Evolutionary conservation across 2,329 filamentous ascomycete species (phyloP), one percentile per base, ranked within the genome.

Genomic region (Thermochaetoides dissita): DNA sequence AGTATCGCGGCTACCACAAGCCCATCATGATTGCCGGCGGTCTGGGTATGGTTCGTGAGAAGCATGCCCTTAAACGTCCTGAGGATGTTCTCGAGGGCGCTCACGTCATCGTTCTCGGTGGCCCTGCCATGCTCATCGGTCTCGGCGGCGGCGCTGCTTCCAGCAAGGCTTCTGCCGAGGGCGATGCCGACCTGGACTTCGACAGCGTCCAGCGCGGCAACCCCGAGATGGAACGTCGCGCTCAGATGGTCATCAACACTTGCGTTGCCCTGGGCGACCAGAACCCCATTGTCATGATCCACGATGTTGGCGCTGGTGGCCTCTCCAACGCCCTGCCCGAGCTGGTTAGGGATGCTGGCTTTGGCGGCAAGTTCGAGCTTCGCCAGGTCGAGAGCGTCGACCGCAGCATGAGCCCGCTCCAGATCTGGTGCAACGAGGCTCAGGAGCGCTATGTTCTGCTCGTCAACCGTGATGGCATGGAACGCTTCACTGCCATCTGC

Each of bases 1-100:
- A 94, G 51, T 74, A 85, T 56, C 75, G 89, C 52, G 91, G 91
- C 24, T 98, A 94, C 59, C 91, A 96, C 64, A 98, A 98, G 67
- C 91, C 91, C 8, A 95, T 94, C 60, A 94, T 95, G 85, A 86
- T 98, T 64, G 91, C 91, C 48, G 91, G 91, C 57, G 91, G 91
- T 57, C 77, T 96, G 32, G 91, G 91, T 38, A 94, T 84, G 6
- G 89, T 96, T 30, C 70, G 91, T 44, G 89, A 91, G 10, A 80
- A 89, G 54, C 84, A 94, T 57, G 89, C 91, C 3, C 70, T 95
- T 45, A 98, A 98, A 65, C 74, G 84, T 48, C 76, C 81, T 7
- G 70, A 74, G 9, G 70, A 84, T 48, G 91, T 98, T 11, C 79
- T 80, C 40, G 75, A 87, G 40, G 89, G 87, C n/a, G 87, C 88